These are phyloP conservation scores for Allium sativum DNA, from an alignment of 106 monocot species.

Conservation along the genomic window DNA sequence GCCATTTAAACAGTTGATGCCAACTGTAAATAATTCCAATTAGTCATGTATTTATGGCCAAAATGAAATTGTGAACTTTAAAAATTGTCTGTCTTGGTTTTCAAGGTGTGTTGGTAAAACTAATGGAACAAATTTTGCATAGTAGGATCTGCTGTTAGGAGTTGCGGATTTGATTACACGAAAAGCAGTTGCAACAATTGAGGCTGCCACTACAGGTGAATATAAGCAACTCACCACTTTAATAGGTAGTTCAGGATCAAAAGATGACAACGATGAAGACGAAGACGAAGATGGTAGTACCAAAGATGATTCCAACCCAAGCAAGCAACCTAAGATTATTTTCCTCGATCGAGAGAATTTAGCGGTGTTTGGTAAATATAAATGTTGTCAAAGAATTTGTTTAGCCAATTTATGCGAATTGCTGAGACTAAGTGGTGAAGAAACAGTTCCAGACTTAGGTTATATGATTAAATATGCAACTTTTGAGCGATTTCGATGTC, in stretches of 20 bases:
- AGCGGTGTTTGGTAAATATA: too few relatives aligned
- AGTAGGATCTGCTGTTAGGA: slow-evolving; percentile 87
- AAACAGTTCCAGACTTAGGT: too few relatives aligned
- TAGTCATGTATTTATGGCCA: too few relatives aligned
- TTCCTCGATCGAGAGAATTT: slow-evolving; percentile 31
- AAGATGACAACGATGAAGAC: slow-evolving; percentile 27
- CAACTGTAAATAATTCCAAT: too few relatives aligned
- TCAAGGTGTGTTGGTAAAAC: too few relatives aligned
- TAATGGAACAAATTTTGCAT: background rate
- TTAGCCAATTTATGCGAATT: too few relatives aligned
- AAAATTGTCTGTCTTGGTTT: too few relatives aligned
- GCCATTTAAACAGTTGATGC: too few relatives aligned
- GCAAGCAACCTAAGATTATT: slow-evolving; percentile 53
- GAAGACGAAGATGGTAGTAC: slow-evolving; percentile 16
- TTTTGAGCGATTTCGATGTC: background rate
- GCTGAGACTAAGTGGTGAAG: too few relatives aligned
- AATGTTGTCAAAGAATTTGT: too few relatives aligned
- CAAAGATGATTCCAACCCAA: slow-evolving; percentile 6
- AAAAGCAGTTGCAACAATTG: slow-evolving; percentile 64
- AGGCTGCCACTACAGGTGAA: slow-evolving; percentile 36
- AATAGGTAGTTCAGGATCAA: slow-evolving; percentile 8
- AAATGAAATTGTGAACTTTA: too few relatives aligned
- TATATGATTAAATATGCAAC: too few relatives aligned
- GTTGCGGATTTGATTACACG: slow-evolving; percentile 69
- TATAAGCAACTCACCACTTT: slow-evolving; percentile 4